A percentile compares a stretch with the other conserved stretches of the same genome.
phyloP scores from a whole-genome alignment of 164 flowering plant genomes.

The Vitis labrusca region DNA sequence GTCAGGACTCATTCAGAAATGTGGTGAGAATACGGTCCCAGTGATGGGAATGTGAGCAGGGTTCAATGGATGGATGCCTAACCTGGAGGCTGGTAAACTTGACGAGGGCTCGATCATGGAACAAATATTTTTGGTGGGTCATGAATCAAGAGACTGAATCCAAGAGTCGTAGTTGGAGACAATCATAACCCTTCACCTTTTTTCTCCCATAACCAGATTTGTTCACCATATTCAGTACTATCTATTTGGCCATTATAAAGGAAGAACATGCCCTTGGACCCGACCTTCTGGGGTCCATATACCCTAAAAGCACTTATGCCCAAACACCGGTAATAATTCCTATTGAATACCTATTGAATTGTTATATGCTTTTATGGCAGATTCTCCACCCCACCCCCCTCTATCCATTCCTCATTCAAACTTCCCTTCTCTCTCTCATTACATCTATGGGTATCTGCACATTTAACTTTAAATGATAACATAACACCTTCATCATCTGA shows the following conservation, averaged over 20 bases:
- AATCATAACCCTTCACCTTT: background rate
- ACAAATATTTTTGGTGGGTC: background rate
- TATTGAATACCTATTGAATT: background rate
- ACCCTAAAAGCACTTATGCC: background rate
- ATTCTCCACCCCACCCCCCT: slow-evolving; percentile 10
- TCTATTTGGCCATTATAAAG: slow-evolving; percentile 5
- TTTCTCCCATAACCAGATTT: background rate
- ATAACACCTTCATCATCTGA: background rate
- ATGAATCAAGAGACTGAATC: background rate
- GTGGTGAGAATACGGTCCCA: no score
- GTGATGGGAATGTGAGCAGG: no score
- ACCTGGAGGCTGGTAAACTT: background rate
- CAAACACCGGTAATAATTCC: slow-evolving; percentile 4
- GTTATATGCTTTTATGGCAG: slow-evolving; percentile 4
- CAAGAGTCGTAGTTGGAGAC: background rate
- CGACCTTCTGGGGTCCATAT: slow-evolving; percentile 17
- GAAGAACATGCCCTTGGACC: slow-evolving; percentile 11
- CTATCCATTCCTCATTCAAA: background rate
- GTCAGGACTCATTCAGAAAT: no score
- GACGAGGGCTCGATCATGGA: background rate
- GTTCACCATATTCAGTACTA: background rate
- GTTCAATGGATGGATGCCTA: no score
- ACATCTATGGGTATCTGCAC: no score
- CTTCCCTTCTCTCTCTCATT: background rate
- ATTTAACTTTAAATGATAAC: background rate